Conservation (phyloP, 2,329 filamentous ascomycete species). For the Didymella lethalis region DNA sequence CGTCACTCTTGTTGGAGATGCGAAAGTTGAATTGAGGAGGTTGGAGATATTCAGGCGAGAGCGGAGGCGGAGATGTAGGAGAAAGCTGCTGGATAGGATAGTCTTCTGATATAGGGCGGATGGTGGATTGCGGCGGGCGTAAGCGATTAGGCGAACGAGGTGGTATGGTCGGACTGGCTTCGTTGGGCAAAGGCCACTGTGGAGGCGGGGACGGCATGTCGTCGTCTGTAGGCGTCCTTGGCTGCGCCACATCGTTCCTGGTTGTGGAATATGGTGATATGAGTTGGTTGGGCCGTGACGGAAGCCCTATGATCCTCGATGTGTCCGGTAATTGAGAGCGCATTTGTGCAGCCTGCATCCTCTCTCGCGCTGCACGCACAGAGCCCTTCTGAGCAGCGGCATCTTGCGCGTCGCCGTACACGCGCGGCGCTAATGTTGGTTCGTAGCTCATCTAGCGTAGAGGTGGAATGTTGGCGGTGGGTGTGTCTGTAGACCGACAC, state of each 20-base stretch:
- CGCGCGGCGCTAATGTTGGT: slow-evolving; percentile 42
- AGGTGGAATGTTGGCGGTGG: slow-evolving; percentile 39
- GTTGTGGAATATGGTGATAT: slow-evolving; percentile 36
- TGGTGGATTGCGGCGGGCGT: slow-evolving; percentile 53
- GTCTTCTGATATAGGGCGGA: slow-evolving; percentile 50
- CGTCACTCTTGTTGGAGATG: slow-evolving; percentile 43
- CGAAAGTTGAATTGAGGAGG: slow-evolving; percentile 33
- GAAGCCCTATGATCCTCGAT: slow-evolving; percentile 47
- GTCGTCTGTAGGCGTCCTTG: slow-evolving; percentile 26
- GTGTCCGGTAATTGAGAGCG: slow-evolving; percentile 43
- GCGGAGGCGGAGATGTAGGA: slow-evolving; percentile 33
- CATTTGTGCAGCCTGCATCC: slow-evolving; percentile 41
- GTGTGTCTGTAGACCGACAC: slow-evolving; percentile 48
- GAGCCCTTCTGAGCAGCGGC: slow-evolving; percentile 44
- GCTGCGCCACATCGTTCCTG: slow-evolving; percentile 24
- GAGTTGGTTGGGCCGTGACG: slow-evolving; percentile 47
- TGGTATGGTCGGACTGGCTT: slow-evolving; percentile 35
- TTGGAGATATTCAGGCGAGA: slow-evolving; percentile 34
- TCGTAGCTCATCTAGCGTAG: slow-evolving; percentile 50
- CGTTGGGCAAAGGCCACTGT: slow-evolving; percentile 58
- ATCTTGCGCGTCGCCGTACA: slow-evolving; percentile 40
- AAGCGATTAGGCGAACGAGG: slow-evolving; percentile 42
- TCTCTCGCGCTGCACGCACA: slow-evolving; percentile 48
- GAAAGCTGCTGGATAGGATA: slow-evolving; percentile 44
- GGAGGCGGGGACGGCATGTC: slow-evolving; percentile 46